Base-by-base conservation (phyloP, 306 rosid species). In the Gastrolobium bilobum region DNA sequence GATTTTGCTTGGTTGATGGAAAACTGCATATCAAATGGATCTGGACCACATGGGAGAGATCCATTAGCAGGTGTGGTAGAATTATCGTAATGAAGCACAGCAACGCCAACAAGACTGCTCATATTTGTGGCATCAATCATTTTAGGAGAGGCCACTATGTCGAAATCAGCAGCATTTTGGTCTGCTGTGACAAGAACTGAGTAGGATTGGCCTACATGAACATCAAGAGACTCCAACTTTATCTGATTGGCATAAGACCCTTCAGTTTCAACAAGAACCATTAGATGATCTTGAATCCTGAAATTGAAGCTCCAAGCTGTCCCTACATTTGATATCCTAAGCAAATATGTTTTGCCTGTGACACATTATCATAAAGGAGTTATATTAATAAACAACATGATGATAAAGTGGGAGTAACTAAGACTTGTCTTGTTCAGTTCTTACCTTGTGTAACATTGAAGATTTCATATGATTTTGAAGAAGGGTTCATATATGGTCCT, bases 291-390 rank as follows among this genome's bases (percentile, higher is more conserved):
- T 61, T 89, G 92, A 85, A 94, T 91, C 87, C 91, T 88, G 84
- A 92, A 88, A 71, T 92, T 92, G 88, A 92, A 86, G 84, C 97
- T 94, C 83, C 86, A 56, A 0, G 85, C 65, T 40, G 81, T 87
- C 35, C 98, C 97, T 68, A 94, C 99, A 6, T 94, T 92, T 78
- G 99, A 92, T 88, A 92, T 86, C 85, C 95, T 92, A 13, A 91
- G 86, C 87, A 92, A 70, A 47, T 94, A 92, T 38, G 92, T 87
- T 87, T 88, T 89, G 51, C 92, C 99, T 94, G 84, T 64, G 44
- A 51, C 51, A 77, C 75, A 83, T 71, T 26, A 59, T 47, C 65
- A 80, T 44, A 43, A 58, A 71, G 20, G 4, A 69, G 14, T 74
- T 56, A 46, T 44, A 13, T 51, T 29, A 34, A 34, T 35, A 6